phyloP scores from a whole-genome alignment of 2,329 filamentous ascomycete genomes.

The Trichophyton equinum region DNA sequence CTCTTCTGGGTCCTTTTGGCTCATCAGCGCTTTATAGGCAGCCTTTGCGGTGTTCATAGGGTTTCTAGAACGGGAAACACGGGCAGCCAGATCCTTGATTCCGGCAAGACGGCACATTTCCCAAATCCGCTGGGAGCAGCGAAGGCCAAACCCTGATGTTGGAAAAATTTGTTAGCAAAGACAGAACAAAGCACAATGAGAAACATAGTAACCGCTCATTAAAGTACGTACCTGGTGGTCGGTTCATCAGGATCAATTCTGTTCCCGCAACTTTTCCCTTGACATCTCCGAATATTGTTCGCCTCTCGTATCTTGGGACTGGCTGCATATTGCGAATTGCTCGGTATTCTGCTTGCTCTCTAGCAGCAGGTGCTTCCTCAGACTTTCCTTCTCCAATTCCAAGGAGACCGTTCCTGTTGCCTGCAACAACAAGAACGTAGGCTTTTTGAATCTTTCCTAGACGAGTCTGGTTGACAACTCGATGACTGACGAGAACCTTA shows the following conservation, averaged over 20 bases:
- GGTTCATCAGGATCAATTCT: slow-evolving; percentile 64
- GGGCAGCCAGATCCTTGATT: slow-evolving; percentile 73
- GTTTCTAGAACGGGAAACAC: slow-evolving; percentile 75
- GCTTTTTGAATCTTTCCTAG: slow-evolving; percentile 77
- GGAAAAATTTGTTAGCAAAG: background rate
- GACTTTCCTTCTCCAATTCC: slow-evolving; percentile 87
- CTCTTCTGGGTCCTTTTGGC: slow-evolving; percentile 76
- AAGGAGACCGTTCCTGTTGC: slow-evolving; percentile 72
- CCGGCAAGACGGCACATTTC: slow-evolving; percentile 83
- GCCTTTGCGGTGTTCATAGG: slow-evolving; percentile 98
- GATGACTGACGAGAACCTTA: slow-evolving; percentile 62
- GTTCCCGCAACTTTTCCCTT: slow-evolving; percentile 78
- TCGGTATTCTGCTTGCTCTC: slow-evolving; percentile 59
- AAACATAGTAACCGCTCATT: background rate
- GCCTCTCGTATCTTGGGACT: slow-evolving; percentile 77
- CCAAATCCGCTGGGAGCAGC: slow-evolving; percentile 81
- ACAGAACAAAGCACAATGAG: background rate
- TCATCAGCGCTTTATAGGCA: slow-evolving; percentile 65
- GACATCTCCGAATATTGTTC: slow-evolving; percentile 81
- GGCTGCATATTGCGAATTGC: slow-evolving; percentile 89
- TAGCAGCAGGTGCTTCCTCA: slow-evolving; percentile 55
- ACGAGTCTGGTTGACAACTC: slow-evolving; percentile 84
- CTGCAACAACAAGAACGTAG: slow-evolving; percentile 69
- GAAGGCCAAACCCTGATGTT: slow-evolving; percentile 66
- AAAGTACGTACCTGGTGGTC: slow-evolving; percentile 65